A percentile compares a stretch with the other conserved stretches of the same genome.
phyloP scores from a whole-genome alignment of 345 rosid genomes.

The Ceriops zippeliana region DNA sequence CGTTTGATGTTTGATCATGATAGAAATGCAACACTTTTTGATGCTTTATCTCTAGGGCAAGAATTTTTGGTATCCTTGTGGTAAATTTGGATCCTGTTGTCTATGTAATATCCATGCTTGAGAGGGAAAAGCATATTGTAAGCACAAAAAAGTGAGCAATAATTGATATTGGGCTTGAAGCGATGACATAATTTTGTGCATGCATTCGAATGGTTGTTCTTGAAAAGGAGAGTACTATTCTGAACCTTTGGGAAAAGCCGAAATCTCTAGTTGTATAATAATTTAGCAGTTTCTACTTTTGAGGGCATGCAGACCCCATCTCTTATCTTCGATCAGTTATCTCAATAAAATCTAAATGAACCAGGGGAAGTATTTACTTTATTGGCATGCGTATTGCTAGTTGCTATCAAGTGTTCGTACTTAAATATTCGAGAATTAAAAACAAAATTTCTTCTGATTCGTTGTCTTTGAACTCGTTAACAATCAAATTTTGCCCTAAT shows the following conservation, averaged over 20 bases:
- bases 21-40: neutral
- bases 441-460: neutral
- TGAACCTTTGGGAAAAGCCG: neutral
- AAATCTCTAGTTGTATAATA: neutral
- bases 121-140: neutral
- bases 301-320: neutral
- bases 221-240: neutral
- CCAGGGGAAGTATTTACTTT: neutral
- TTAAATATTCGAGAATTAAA: neutral
- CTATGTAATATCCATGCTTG: neutral
- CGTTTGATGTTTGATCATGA: neutral
- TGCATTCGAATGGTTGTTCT: neutral
- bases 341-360: neutral
- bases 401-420: neutral
- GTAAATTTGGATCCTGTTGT: neutral
- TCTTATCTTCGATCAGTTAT: neutral
- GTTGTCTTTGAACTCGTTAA: neutral
- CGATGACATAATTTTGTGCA: neutral
- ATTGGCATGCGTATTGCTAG: neutral
- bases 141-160: neutral
- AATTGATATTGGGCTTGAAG: neutral
- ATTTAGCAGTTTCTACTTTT: neutral
- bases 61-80: neutral
- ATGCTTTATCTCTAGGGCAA: neutral
- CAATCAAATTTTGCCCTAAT: neutral